A percentile compares a stretch with the other conserved stretches of the same genome.
Conservation (phyloP, 805 yeast genomes). For the Starmerella lactis-condensi region DNA sequence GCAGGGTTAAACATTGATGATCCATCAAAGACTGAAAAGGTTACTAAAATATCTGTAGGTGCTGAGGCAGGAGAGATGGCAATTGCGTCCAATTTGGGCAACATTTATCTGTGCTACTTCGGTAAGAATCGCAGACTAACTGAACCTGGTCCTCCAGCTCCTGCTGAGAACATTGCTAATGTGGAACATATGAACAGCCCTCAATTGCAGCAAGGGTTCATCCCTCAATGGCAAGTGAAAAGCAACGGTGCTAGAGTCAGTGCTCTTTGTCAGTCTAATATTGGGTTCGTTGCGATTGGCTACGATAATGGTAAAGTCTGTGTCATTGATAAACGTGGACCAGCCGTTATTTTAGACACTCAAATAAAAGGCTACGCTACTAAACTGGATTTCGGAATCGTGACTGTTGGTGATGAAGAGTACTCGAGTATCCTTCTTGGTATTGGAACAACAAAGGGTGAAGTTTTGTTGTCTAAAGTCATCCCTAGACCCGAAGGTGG, state of each 20-base stretch:
- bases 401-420: conserved; percentile 46
- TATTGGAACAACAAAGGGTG: conserved; percentile 66
- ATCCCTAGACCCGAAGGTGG: conserved; percentile 45
- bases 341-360: conserved; percentile 39
- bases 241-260: conserved; percentile 34
- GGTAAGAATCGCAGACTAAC: conserved; percentile 31
- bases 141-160: conserved; percentile 10
- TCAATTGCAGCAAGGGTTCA: conserved; percentile 37
- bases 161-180: conserved; percentile 22
- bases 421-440: conserved; percentile 54
- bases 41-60: conserved; percentile 51
- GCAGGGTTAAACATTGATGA: conserved; percentile 24
- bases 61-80: conserved; percentile 61
- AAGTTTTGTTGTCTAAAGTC: conserved; percentile 43
- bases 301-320: conserved; percentile 51
- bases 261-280: conserved; percentile 45
- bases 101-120: conserved; percentile 56
- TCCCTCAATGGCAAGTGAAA: conserved; percentile 33
- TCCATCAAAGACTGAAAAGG: conserved; percentile 24
- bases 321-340: conserved; percentile 59
- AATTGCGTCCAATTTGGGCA: conserved; percentile 49
- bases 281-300: conserved; percentile 73
- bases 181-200: conserved; percentile 37
- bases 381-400: conserved; percentile 51
- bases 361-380: conserved; percentile 27